A percentile compares a stretch with the other conserved stretches of the same genome.
phyloP scores from a whole-genome alignment of 768 basidiomycete genomes.

The Leucocoprinus birnbaumii region DNA sequence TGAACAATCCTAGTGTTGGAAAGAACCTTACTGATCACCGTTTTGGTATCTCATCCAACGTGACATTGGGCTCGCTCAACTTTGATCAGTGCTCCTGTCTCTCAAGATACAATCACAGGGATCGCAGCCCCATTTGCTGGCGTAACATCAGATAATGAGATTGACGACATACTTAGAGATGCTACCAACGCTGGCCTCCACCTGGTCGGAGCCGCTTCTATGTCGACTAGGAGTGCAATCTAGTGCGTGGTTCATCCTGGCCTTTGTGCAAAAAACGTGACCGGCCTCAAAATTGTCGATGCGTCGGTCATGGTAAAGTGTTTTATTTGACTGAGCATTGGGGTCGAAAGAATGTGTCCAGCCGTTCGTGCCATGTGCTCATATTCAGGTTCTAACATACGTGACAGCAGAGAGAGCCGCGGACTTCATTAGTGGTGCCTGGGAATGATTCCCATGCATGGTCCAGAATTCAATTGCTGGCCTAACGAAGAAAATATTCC shows the following conservation, averaged over 20 bases:
- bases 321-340: background rate
- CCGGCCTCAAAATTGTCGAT: slow-evolving; percentile 35
- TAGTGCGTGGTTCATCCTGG: slow-evolving; percentile 35
- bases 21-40: slow-evolving; percentile 4
- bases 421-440: slow-evolving; percentile 6
- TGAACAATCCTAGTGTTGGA: slow-evolving; percentile 4
- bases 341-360: background rate
- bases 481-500: no score
- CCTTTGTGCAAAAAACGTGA: slow-evolving; percentile 30
- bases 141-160: background rate
- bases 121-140: slow-evolving; percentile 4
- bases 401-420: slow-evolving; percentile 13
- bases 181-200: slow-evolving; percentile 22
- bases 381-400: slow-evolving; percentile 5
- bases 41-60: background rate
- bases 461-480: no score
- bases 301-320: slow-evolving; percentile 29
- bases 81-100: slow-evolving; percentile 1
- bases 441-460: background rate
- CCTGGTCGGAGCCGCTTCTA: slow-evolving; percentile 27
- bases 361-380: slow-evolving; percentile 4
- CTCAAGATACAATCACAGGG: slow-evolving; percentile 7
- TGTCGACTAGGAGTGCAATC: slow-evolving; percentile 23
- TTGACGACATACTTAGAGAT: slow-evolving; percentile 16
- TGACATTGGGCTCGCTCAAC: background rate